Conservation (phyloP, 2,329 filamentous ascomycete genomes). For the Diplodia corticola region DNA sequence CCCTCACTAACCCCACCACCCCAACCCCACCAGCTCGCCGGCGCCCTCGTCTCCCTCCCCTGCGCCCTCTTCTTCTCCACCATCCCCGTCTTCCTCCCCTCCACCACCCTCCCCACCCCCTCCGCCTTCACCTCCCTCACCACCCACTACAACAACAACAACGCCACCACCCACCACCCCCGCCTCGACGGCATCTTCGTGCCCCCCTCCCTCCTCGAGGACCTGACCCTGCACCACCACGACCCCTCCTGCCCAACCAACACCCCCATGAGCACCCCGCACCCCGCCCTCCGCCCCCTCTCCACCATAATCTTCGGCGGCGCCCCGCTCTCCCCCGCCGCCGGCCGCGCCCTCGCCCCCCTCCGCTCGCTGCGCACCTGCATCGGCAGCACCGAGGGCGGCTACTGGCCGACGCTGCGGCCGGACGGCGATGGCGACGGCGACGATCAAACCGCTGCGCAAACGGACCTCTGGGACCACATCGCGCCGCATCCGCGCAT, state of each 20-base stretch:
- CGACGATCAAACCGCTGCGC: no score
- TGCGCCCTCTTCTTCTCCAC: slow-evolving; percentile 1
- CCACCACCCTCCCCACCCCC: slow-evolving; percentile 23
- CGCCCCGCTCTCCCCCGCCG: not conserved
- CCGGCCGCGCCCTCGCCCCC: not conserved
- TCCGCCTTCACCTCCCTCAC: not conserved
- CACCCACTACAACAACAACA: not conserved
- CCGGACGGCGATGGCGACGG: not conserved
- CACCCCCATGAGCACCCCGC: no score
- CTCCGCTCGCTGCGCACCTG: not conserved
- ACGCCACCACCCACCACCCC: no score
- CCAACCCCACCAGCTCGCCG: not conserved
- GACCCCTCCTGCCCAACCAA: not conserved
- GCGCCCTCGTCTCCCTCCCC: not conserved
- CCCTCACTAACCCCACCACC: not conserved
- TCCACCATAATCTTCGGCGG: not conserved
- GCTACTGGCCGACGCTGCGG: not conserved
- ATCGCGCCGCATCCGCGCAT: not conserved
- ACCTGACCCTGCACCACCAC: not conserved
- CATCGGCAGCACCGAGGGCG: slow-evolving; percentile 5
- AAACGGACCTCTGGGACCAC: not conserved
- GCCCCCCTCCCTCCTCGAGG: not conserved
- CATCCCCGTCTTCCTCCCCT: not conserved
- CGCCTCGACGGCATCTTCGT: not conserved
- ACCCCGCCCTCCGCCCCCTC: not conserved